A percentile compares a stretch with the other conserved stretches of the same genome.
These are phyloP conservation scores for Prunus padus DNA, from an alignment of 306 rosid genomes.

Conservation along the genomic window DNA sequence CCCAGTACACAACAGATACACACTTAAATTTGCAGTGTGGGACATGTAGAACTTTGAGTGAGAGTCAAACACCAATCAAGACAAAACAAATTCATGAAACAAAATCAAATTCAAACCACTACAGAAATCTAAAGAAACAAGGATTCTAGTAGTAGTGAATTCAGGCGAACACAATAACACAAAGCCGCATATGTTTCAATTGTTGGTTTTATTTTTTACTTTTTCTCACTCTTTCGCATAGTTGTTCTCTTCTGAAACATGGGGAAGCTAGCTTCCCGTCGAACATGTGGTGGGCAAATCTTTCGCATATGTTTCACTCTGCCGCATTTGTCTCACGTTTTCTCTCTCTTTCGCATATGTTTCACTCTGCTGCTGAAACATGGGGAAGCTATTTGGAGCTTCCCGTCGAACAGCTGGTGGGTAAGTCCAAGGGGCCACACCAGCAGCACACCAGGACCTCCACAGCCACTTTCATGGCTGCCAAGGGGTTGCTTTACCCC, in stretches of 20 bases:
- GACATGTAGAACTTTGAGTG: conserved; percentile 36
- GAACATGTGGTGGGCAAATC: no score
- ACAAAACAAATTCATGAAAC: conserved; percentile 13
- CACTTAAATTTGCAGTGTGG: conserved; percentile 32
- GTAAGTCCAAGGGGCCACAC: no score
- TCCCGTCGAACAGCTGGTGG: no score
- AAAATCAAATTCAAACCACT: conserved; percentile 41
- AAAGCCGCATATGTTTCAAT: conserved; percentile 15
- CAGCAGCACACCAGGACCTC: no score
- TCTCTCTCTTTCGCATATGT: no score
- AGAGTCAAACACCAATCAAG: conserved; percentile 32
- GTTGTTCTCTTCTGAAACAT: conserved; percentile 14
- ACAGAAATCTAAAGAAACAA: conserved; percentile 30
- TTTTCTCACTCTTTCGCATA: conserved; percentile 23
- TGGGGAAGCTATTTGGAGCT: no score
- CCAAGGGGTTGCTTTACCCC: no score
- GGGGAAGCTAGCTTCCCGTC: no score
- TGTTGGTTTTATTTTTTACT: conserved; percentile 26
- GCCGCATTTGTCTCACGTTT: no score
- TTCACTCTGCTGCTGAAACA: no score
- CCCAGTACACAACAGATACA: conserved; percentile 30
- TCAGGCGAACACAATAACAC: conserved; percentile 33
- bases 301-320: no score
- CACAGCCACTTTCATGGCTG: no score
- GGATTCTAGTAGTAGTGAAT: conserved; percentile 30